Percentiles rank a stretch among this genome's conserved stretches.
phyloP scores from a whole-genome alignment of 768 basidiomycete genomes.

The Phlegmacium glaucopus region DNA sequence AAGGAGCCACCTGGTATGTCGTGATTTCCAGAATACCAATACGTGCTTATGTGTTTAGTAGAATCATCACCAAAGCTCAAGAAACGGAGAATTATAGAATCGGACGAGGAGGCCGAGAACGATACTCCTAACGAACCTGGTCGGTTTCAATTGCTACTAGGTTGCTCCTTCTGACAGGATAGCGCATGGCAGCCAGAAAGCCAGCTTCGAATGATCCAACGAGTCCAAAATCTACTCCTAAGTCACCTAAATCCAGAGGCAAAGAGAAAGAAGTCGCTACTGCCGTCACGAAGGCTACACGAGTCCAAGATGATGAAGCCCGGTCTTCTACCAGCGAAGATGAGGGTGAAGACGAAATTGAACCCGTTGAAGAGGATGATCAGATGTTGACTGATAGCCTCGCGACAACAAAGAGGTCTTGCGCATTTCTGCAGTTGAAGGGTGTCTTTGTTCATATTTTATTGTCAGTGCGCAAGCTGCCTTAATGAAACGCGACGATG shows the following conservation, averaged over 20 bases:
- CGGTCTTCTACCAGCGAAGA: constrained; percentile 21
- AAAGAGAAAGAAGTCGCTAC: constrained; percentile 11
- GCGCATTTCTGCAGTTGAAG: not conserved
- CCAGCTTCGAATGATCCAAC: constrained; percentile 1
- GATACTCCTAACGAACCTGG: constrained; percentile 5
- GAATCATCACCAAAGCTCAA: constrained; percentile 35
- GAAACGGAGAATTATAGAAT: constrained; percentile 50
- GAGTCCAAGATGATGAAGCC: constrained; percentile 16
- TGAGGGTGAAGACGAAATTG: constrained; percentile 25
- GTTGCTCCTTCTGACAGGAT: not conserved
- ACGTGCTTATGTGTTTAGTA: constrained; percentile 1
- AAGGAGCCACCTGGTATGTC: constrained; percentile 24
- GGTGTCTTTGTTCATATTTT: not conserved
- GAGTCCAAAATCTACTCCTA: constrained; percentile 1
- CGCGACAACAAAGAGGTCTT: constrained; percentile 62
- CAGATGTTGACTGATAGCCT: constrained; percentile 28
- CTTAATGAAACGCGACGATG: constrained; percentile 55
- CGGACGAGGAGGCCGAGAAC: constrained; percentile 45
- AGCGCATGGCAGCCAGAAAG: not conserved
- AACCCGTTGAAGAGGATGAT: constrained; percentile 30
- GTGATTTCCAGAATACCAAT: not conserved
- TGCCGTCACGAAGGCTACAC: constrained; percentile 11
- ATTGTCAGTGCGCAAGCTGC: constrained; percentile 62
- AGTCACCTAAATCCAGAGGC: constrained; percentile 9
- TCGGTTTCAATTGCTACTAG: not conserved